Evolutionary conservation across 805 yeast genomes (phyloP).

Genomic region (Trichomonascus vanleenenianus): DNA sequence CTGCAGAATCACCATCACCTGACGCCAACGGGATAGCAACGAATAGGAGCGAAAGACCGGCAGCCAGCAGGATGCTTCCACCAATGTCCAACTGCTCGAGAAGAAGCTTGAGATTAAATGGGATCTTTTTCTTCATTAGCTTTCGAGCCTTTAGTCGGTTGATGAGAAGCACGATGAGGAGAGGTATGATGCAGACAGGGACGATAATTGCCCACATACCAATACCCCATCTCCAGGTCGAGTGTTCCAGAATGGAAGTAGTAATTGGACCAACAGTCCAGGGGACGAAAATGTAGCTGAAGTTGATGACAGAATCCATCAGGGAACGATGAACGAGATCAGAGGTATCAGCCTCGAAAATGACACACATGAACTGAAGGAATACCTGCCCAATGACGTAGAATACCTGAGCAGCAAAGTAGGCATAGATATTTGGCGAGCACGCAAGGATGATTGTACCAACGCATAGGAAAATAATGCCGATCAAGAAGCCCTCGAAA

Average conservation of each 20-base stretch:
- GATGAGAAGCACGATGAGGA: constrained; percentile 14
- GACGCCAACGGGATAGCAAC: constrained; percentile 4
- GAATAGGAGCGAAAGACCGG: constrained; percentile 3
- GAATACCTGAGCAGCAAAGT: constrained; percentile 32
- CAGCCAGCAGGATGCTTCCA: constrained; percentile 3
- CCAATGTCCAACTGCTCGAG: constrained; percentile 2
- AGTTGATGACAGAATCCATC: constrained; percentile 29
- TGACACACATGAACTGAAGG: constrained; percentile 30
- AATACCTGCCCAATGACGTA: constrained; percentile 34
- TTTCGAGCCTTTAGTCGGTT: constrained; percentile 15
- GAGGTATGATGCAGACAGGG: constrained; percentile 31
- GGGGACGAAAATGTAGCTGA: constrained; percentile 35
- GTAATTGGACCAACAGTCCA: constrained; percentile 32
- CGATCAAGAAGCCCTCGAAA: constrained; percentile 30
- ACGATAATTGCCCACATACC: constrained; percentile 42
- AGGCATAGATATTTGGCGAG: constrained; percentile 30
- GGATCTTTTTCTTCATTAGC: constrained; percentile 5
- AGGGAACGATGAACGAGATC: constrained; percentile 35
- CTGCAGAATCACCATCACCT: neutral
- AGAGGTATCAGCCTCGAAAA: constrained; percentile 32
- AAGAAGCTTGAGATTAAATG: neutral
- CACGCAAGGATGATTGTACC: constrained; percentile 34
- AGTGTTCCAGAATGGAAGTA: constrained; percentile 22
- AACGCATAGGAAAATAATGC: constrained; percentile 23
- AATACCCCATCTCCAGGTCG: constrained; percentile 48